These are phyloP conservation scores for Penicillium sp. DNA, from an alignment of 2,329 filamentous ascomycete species.

Conservation along the genomic window DNA sequence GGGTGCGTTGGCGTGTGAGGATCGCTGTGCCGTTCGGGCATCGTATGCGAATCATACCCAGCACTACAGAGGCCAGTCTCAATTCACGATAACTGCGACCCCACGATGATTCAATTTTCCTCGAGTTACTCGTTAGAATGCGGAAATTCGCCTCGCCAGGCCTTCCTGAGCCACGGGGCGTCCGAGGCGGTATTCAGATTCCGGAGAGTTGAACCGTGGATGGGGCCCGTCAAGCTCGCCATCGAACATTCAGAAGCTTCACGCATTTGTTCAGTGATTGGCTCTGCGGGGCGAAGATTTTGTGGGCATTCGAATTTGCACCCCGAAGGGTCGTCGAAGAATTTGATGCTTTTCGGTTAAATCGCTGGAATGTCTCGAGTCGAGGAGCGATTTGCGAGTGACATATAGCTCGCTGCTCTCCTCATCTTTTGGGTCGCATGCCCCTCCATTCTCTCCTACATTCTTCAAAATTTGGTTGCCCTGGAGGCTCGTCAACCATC, in stretches of 20 bases:
- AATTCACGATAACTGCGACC: neutral
- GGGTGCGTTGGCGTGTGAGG: neutral
- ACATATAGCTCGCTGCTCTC: neutral
- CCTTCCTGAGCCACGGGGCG: neutral
- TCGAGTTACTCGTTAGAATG: neutral
- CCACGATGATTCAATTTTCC: neutral
- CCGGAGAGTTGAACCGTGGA: constrained; percentile 13
- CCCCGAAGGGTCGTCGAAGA: neutral
- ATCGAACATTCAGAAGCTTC: neutral
- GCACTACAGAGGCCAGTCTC: neutral
- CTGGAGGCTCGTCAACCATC: neutral
- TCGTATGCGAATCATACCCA: neutral
- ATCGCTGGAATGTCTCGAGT: neutral
- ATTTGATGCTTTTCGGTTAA: neutral
- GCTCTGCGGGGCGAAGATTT: neutral
- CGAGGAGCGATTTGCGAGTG: neutral
- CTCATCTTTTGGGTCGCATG: neutral
- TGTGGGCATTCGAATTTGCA: neutral
- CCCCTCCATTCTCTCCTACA: neutral
- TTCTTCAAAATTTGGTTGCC: neutral
- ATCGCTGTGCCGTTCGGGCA: neutral
- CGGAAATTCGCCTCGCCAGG: neutral
- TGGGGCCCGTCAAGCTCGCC: constrained; percentile 15
- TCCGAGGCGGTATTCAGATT: neutral
- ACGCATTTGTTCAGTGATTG: neutral